Evolutionary conservation across 345 rosid genomes (phyloP).

Genomic region (Trapa incisa): DNA sequence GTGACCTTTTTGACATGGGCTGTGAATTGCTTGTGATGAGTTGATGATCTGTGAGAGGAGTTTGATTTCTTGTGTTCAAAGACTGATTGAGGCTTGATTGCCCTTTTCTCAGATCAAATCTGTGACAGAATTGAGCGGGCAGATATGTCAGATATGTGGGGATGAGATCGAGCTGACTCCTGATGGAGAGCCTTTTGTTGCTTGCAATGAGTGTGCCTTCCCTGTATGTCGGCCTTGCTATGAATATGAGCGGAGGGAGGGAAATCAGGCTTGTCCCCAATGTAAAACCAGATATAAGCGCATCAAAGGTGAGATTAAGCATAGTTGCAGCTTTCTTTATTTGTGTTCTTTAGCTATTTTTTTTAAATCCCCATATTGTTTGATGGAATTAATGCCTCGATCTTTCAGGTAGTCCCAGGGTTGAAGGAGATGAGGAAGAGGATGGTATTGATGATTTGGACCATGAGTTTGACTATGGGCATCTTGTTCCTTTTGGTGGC

Average conservation of each 20-base stretch:
- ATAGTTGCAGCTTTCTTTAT: constrained; percentile 5
- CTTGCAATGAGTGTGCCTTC: constrained; percentile 96
- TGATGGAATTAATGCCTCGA: not conserved
- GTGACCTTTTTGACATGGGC: not conserved
- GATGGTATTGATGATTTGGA: constrained; percentile 89
- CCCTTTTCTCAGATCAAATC: constrained; percentile 54
- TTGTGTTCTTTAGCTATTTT: too few relatives aligned
- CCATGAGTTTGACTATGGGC: constrained; percentile 53
- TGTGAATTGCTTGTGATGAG: not conserved
- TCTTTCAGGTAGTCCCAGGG: constrained; percentile 74
- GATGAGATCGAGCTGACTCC: constrained; percentile 73
- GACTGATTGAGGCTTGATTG: not conserved
- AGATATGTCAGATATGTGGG: constrained; percentile 80
- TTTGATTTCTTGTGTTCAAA: not conserved
- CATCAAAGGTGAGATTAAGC: constrained; percentile 63
- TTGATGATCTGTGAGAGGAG: not conserved
- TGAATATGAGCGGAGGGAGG: constrained; percentile 92
- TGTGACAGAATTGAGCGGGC: constrained; percentile 77
- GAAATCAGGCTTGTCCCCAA: constrained; percentile 93
- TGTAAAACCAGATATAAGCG: constrained; percentile 91
- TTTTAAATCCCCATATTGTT: too few relatives aligned
- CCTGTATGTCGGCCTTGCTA: constrained; percentile 97
- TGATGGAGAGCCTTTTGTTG: constrained; percentile 71
- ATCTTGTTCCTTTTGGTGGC: constrained; percentile 43
- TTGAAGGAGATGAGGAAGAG: constrained; percentile 94